A percentile compares a stretch with the other conserved stretches of the same genome.
Conservation (phyloP, 192 early-diverging fungal genomes). For the Coemansia guatemalensis region DNA sequence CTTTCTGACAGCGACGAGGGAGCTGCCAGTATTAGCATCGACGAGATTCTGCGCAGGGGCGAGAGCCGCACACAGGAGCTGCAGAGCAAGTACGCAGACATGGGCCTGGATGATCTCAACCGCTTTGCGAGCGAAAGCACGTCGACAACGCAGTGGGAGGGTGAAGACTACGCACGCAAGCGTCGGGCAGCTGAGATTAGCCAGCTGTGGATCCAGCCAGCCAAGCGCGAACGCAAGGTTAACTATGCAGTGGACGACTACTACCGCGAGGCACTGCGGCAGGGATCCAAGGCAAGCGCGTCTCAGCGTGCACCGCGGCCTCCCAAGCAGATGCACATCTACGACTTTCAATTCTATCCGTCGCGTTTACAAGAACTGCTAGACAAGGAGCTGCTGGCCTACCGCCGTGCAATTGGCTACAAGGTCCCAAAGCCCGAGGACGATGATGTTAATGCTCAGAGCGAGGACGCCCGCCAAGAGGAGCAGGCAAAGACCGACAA, state of each 20-base stretch:
- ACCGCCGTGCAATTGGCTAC: slow-evolving; percentile 71
- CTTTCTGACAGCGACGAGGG: slow-evolving; percentile 24
- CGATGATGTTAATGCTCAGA: slow-evolving; percentile 52
- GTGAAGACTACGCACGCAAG: slow-evolving; percentile 90
- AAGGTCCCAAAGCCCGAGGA: slow-evolving; percentile 58
- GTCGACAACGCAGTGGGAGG: slow-evolving; percentile 93
- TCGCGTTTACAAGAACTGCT: slow-evolving; percentile 72
- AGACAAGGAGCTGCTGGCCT: slow-evolving; percentile 78
- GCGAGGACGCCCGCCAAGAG: slow-evolving; percentile 62
- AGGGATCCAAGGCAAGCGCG: slow-evolving; percentile 60
- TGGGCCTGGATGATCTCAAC: slow-evolving; percentile 91
- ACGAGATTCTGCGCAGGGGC: slow-evolving; percentile 84
- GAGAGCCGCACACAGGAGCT: slow-evolving; percentile 89
- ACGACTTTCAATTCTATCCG: slow-evolving; percentile 95
- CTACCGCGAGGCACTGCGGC: slow-evolving; percentile 82
- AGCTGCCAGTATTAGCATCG: slow-evolving; percentile 51
- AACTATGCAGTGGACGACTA: slow-evolving; percentile 93
- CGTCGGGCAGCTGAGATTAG: slow-evolving; percentile 39
- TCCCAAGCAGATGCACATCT: slow-evolving; percentile 65
- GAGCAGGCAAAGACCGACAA: slow-evolving; percentile 85
- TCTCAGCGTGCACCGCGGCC: slow-evolving; percentile 65
- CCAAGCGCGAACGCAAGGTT: slow-evolving; percentile 90
- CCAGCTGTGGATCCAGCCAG: slow-evolving; percentile 85
- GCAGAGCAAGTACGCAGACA: slow-evolving; percentile 84
- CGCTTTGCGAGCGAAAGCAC: slow-evolving; percentile 73